Conservation (phyloP, 148 eudicot genomes). For the Rhododendron vialii region DNA sequence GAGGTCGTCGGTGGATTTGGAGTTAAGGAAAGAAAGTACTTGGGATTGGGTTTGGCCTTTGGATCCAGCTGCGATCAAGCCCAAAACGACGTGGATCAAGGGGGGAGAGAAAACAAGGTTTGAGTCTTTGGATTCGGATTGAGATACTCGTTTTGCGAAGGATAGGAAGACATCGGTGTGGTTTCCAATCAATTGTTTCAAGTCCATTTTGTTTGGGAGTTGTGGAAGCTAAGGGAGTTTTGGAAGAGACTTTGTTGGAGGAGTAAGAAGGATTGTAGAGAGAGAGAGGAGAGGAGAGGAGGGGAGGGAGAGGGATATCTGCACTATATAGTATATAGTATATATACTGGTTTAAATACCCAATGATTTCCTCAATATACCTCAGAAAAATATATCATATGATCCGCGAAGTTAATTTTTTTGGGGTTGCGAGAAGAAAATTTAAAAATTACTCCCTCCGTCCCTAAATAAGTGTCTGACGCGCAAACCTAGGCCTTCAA, state of each 20-base stretch:
- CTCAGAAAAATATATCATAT: too few relatives aligned
- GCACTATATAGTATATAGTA: too few relatives aligned
- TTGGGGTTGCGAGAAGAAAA: too few relatives aligned
- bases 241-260: too few relatives aligned
- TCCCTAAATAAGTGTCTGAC: too few relatives aligned
- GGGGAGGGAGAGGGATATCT: too few relatives aligned
- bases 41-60: constrained; percentile 56
- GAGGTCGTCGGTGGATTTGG: constrained; percentile 48
- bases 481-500: too few relatives aligned
- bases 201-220: constrained; percentile 39
- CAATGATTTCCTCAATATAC: too few relatives aligned
- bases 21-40: constrained; percentile 48
- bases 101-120: constrained; percentile 72
- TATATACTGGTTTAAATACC: too few relatives aligned
- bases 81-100: constrained; percentile 57
- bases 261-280: background rate
- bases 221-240: background rate
- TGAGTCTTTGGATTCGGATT: constrained; percentile 16
- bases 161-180: constrained; percentile 61
- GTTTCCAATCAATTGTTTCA: constrained; percentile 41
- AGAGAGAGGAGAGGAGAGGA: too few relatives aligned
- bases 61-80: constrained; percentile 71
- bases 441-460: too few relatives aligned
- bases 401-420: too few relatives aligned
- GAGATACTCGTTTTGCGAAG: constrained; percentile 24